Evolutionary conservation across 768 basidiomycete genomes (phyloP), one percentile per base, ranked within the genome.

Genomic region (Trametes coccinea): DNA sequence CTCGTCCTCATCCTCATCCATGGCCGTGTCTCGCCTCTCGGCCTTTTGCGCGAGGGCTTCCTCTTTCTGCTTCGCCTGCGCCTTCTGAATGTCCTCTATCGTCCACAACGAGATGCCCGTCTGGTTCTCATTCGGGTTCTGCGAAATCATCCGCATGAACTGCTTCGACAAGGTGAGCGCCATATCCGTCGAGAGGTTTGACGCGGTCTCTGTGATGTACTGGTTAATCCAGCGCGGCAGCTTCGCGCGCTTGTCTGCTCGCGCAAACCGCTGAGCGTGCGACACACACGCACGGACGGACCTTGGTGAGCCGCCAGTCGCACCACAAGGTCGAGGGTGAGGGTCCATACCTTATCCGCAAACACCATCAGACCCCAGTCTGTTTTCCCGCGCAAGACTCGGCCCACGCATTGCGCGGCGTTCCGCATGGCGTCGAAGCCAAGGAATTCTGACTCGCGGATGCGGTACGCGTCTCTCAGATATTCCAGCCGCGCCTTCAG

Each of bases 321-420:
- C 59, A 33, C 16, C 43, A 37, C n/a, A 41, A 47, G 56, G 34
- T 44, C 22, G 34, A 29, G 53, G 16, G 22, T 9, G 16, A 48
- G 30, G 47, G 33, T 17, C 45, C 49, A 40, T 34, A 95, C 97
- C 85, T 96, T 97, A 76, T 99, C 97, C 0, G 97, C 97, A 73
- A 99, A 99, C 10, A 98, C 87, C 97, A 99, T 99, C 69, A 99
- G 75, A 37, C 97, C 97, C 93, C 97, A 99, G 75, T 99, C 97
- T 3, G 97, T 98, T 79, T 99, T 99, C 65, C 97, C 97, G 53
- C 97, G 87, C 73, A 99, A 75, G 30, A 96, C 97, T 66, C 97
- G 94, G 29, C 97, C 97, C 7, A 99, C 96, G 74, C 97, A 99
- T 71, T 99, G 97, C 13, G 97, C 97, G 7, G 97, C 97, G 70